These are phyloP conservation scores for Gaertneriomyces semiglobifer DNA, from an alignment of 192 early-diverging fungal species.

Conservation along the genomic window DNA sequence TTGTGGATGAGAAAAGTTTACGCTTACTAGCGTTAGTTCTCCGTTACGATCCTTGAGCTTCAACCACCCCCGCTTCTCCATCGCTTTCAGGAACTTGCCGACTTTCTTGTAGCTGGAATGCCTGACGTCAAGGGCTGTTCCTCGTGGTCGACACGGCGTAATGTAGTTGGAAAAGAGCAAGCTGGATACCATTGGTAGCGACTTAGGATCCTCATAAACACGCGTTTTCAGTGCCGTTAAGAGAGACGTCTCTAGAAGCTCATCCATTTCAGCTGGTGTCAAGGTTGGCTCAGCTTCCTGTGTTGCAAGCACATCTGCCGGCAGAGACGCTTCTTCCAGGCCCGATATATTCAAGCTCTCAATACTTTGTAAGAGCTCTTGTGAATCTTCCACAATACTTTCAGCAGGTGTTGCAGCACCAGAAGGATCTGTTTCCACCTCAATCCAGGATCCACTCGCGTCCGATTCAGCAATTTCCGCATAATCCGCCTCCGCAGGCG, in stretches of 20 bases:
- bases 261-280: constrained; percentile 64
- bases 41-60: constrained; percentile 78
- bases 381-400: neutral
- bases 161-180: constrained; percentile 75
- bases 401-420: constrained; percentile 2
- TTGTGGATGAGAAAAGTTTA: constrained; percentile 61
- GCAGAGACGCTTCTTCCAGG: neutral
- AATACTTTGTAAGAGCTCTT: neutral
- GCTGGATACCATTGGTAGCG: constrained; percentile 73
- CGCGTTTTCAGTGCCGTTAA: constrained; percentile 68
- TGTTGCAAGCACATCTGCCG: neutral
- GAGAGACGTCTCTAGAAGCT: constrained; percentile 64
- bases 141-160: constrained; percentile 60
- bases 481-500: constrained; percentile 37
- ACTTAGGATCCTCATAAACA: constrained; percentile 52
- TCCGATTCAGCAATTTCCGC: constrained; percentile 22
- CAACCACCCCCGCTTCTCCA: constrained; percentile 79
- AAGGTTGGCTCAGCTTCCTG: neutral
- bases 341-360: neutral
- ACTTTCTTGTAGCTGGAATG: constrained; percentile 81
- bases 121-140: constrained; percentile 71
- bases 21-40: constrained; percentile 54
- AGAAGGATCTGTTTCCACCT: constrained; percentile 5
- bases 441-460: constrained; percentile 16
- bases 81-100: constrained; percentile 81